These are phyloP conservation scores for Scheffersomyces titani DNA, from an alignment of 1,139 yeast genomes.

Conservation along the genomic window DNA sequence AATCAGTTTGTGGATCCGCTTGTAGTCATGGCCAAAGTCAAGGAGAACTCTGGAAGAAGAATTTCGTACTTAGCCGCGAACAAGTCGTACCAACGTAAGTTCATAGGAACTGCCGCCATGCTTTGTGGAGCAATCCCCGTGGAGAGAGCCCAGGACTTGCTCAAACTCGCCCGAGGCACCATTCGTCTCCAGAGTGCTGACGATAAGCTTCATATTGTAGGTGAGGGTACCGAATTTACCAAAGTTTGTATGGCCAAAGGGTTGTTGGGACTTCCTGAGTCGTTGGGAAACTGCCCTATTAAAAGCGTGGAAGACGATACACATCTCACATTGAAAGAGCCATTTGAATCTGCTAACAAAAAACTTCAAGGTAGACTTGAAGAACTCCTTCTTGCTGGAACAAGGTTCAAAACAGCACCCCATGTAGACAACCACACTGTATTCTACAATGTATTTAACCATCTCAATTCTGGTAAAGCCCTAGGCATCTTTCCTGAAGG, in stretches of 20 bases:
- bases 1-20: conserved; percentile 48
- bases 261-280: conserved; percentile 60
- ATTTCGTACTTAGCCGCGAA: conserved; percentile 25
- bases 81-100: conserved; percentile 12
- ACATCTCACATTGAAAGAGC: conserved; percentile 48
- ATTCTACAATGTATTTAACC: conserved; percentile 64
- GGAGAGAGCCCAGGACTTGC: conserved; percentile 69
- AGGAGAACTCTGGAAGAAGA: conserved; percentile 36
- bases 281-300: conserved; percentile 60
- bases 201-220: conserved; percentile 38
- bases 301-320: conserved; percentile 54
- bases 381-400: conserved; percentile 45
- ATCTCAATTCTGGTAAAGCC: conserved; percentile 55
- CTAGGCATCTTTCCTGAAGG: conserved; percentile 78
- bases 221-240: conserved; percentile 52
- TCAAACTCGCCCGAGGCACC: conserved; percentile 48
- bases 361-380: conserved; percentile 27
- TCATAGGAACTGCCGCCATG: conserved; percentile 57
- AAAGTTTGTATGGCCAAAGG: conserved; percentile 51
- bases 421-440: conserved; percentile 62
- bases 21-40: conserved; percentile 41
- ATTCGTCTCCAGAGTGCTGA: conserved; percentile 43
- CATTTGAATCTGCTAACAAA: conserved; percentile 38
- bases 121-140: conserved; percentile 70
- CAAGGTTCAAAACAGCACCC: conserved; percentile 57